Evolutionary conservation across 345 rosid species (phyloP), one percentile per base, ranked within the genome.

Genomic region (Brassica nigra): DNA sequence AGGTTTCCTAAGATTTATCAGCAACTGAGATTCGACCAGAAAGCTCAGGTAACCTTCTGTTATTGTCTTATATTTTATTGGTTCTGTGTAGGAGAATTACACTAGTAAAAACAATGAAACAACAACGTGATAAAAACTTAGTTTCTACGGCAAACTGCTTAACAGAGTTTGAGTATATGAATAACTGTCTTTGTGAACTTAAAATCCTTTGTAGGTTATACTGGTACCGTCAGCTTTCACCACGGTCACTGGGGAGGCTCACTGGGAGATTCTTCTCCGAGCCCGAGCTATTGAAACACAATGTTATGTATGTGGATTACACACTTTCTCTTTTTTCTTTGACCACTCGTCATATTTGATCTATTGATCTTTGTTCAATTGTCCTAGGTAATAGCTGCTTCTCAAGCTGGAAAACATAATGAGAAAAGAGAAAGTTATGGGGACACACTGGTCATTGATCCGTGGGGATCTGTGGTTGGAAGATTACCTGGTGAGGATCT

Each of bases 271-370:
- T 85, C 90, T 92, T 61, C 99, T 95, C 57, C 90, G 97, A 77
- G 89, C 97, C 70, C 88, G 94, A 42, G 99, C 99, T 57, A 87
- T 95, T 34, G 97, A 95, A 86, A 95, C 99, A 23, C 99, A 95
- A 70, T 92, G 97, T 86, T 95, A 92, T 83, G 97, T 95, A 89
- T 72, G 90, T 73, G 42, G 6, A 68, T 34, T 55, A 9, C 49
- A 49, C 23, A 52, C 59, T 23, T 49, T 31, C 33, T 61, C 58
- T 75, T 57, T 34, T 30, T 30, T 67, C 63, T 62, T 73, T 67
- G 34, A 67, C 55, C 16, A 47, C 33, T 47, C 8, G 28, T 44
- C 0, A 2, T 37, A 62, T 62, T 20, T 70, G 18, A 64, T 7
- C 4, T 54, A 31, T 49, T 6, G 4, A 44, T 69, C 65, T 62